phyloP scores from a whole-genome alignment of 805 yeast genomes.

The Saccharomycopsis babjevae region DNA sequence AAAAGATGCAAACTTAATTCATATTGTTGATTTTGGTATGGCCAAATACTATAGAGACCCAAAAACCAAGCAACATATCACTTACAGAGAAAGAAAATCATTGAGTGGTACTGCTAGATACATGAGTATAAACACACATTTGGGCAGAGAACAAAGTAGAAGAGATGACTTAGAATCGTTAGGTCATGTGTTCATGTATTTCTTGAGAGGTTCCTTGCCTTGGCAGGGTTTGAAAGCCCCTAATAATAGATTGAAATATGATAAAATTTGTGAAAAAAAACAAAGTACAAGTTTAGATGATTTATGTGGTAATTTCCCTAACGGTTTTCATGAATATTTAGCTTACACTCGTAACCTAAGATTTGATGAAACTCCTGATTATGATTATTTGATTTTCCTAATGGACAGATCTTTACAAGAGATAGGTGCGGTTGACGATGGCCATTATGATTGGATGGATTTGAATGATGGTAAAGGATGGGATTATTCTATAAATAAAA shows the following conservation, averaged over 20 bases:
- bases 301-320: slow-evolving; percentile 53
- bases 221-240: slow-evolving; percentile 91
- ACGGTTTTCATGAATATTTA: slow-evolving; percentile 66
- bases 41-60: slow-evolving; percentile 80
- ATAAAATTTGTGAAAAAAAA: slow-evolving; percentile 75
- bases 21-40: slow-evolving; percentile 79
- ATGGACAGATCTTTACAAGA: slow-evolving; percentile 51
- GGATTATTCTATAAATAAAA: slow-evolving; percentile 66
- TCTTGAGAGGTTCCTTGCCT: slow-evolving; percentile 68
- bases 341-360: slow-evolving; percentile 55
- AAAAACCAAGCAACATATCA: slow-evolving; percentile 68
- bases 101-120: slow-evolving; percentile 79
- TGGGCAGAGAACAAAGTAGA: slow-evolving; percentile 76
- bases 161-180: slow-evolving; percentile 74
- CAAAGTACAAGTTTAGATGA: slow-evolving; percentile 57
- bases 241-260: slow-evolving; percentile 74
- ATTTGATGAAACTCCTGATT: slow-evolving; percentile 75
- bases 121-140: slow-evolving; percentile 82
- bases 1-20: slow-evolving; percentile 56
- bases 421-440: slow-evolving; percentile 52
- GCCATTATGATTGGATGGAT: slow-evolving; percentile 73
- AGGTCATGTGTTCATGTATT: slow-evolving; percentile 76
- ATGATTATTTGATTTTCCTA: slow-evolving; percentile 51
- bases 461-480: slow-evolving; percentile 74
- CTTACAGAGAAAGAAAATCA: slow-evolving; percentile 71